These are phyloP conservation scores for Saccharomyces cerevisiae DNA, from an alignment of 805 yeast species.

Conservation along the genomic window DNA sequence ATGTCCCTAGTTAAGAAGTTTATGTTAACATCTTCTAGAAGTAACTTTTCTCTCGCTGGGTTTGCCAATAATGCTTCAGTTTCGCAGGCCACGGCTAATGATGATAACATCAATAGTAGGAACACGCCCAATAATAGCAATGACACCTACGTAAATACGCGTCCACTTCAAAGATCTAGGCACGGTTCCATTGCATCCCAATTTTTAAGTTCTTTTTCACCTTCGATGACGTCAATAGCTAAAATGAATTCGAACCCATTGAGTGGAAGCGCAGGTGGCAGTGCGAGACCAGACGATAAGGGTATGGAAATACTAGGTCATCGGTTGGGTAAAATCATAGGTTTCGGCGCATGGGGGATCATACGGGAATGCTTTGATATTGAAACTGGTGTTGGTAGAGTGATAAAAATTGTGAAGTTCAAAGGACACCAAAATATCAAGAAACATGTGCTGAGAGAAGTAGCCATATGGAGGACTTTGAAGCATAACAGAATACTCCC, in stretches of 20 bases:
- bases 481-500: constrained; percentile 60
- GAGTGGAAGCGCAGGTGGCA: not conserved
- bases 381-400: constrained; percentile 34
- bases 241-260: constrained; percentile 2
- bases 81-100: not conserved
- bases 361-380: constrained; percentile 56
- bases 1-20: constrained; percentile 25
- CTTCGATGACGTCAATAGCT: constrained; percentile 17
- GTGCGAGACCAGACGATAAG: constrained; percentile 41
- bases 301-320: constrained; percentile 62
- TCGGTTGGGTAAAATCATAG: constrained; percentile 64
- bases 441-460: constrained; percentile 60
- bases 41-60: constrained; percentile 16
- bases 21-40: constrained; percentile 19
- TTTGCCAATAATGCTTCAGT: not conserved
- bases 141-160: not conserved
- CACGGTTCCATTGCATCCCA: constrained; percentile 31
- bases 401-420: constrained; percentile 57
- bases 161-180: constrained; percentile 11
- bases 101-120: not conserved
- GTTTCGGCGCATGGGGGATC: constrained; percentile 86
- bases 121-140: not conserved
- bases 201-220: constrained; percentile 28
- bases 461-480: constrained; percentile 63
- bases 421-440: constrained; percentile 42